Conservation (phyloP, 345 rosid genomes). For the Acer saccharum region DNA sequence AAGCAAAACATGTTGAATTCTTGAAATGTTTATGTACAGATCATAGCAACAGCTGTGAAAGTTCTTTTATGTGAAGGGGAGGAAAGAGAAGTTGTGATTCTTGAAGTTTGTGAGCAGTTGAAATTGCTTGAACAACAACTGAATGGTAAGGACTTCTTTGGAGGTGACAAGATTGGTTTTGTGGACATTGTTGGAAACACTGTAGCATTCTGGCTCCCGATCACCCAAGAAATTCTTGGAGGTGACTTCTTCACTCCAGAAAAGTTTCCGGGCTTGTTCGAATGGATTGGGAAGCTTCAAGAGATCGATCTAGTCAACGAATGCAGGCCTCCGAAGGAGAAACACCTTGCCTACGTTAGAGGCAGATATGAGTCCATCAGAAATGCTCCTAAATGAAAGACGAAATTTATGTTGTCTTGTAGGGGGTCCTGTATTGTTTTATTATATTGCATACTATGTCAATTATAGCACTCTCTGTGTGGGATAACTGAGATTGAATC, state of each 20-base stretch:
- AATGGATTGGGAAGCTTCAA: conserved; percentile 25
- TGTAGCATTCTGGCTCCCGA: conserved; percentile 14
- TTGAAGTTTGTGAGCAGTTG: conserved; percentile 18
- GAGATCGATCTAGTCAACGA: conserved; percentile 15
- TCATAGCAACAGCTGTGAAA: background rate
- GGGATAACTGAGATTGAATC: too few relatives aligned
- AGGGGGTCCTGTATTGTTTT: too few relatives aligned
- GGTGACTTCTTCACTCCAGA: conserved; percentile 4
- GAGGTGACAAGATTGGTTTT: conserved; percentile 24
- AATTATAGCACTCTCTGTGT: too few relatives aligned
- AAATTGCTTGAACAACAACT: conserved; percentile 27
- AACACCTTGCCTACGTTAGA: conserved; percentile 10
- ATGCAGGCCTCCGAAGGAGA: conserved; percentile 25
- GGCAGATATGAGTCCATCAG: background rate
- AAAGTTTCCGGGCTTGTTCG: conserved; percentile 15
- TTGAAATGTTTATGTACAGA: background rate
- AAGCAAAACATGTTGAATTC: too few relatives aligned
- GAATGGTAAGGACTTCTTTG: conserved; percentile 24
- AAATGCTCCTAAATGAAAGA: conserved; percentile 3
- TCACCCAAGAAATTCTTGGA: conserved; percentile 15
- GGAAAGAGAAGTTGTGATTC: conserved; percentile 11
- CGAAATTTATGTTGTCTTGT: too few relatives aligned
- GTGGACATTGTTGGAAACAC: conserved; percentile 12
- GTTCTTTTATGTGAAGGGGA: background rate
- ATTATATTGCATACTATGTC: too few relatives aligned